These are phyloP conservation scores for Torulaspora franciscae DNA, from an alignment of 805 yeast genomes.

Conservation along the genomic window DNA sequence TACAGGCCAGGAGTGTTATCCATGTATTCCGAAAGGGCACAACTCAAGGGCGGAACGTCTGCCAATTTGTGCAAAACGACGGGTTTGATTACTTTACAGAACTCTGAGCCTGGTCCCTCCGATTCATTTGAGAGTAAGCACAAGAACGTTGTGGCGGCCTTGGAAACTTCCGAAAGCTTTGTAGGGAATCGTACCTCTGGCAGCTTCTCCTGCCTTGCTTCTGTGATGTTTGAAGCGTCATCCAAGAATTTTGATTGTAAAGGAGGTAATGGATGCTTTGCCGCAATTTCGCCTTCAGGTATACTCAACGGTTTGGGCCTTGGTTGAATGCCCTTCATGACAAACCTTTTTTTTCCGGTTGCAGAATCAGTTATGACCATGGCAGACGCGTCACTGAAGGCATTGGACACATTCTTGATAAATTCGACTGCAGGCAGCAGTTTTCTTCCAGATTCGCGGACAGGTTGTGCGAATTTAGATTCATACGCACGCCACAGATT, in stretches of 20 bases:
- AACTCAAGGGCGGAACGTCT: conserved; percentile 32
- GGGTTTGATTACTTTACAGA: conserved; percentile 31
- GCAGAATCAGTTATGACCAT: conserved; percentile 74
- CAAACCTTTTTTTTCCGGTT: conserved; percentile 69
- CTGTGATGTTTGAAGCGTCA: conserved; percentile 18
- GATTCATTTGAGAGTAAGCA: conserved; percentile 34
- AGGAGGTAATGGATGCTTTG: conserved; percentile 22
- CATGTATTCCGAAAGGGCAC: conserved; percentile 32
- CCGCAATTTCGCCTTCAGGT: conserved; percentile 43
- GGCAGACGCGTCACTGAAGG: conserved; percentile 84
- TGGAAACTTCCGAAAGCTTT: conserved; percentile 32
- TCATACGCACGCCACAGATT: conserved; percentile 95
- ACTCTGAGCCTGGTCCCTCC: conserved; percentile 24
- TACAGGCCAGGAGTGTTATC: conserved; percentile 28
- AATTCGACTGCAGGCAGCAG: conserved; percentile 93
- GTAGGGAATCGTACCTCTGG: conserved; percentile 30
- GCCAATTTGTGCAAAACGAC: conserved; percentile 30
- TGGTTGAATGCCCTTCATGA: conserved; percentile 92
- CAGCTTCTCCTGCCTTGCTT: conserved; percentile 25
- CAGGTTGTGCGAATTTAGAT: conserved; percentile 65
- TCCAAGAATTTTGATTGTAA: conserved; percentile 22
- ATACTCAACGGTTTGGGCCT: conserved; percentile 53
- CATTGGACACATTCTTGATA: conserved; percentile 86
- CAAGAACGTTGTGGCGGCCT: conserved; percentile 31
- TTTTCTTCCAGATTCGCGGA: conserved; percentile 48